Conservation (phyloP, 2,329 filamentous ascomycete genomes). For the Trichothecium roseum region DNA sequence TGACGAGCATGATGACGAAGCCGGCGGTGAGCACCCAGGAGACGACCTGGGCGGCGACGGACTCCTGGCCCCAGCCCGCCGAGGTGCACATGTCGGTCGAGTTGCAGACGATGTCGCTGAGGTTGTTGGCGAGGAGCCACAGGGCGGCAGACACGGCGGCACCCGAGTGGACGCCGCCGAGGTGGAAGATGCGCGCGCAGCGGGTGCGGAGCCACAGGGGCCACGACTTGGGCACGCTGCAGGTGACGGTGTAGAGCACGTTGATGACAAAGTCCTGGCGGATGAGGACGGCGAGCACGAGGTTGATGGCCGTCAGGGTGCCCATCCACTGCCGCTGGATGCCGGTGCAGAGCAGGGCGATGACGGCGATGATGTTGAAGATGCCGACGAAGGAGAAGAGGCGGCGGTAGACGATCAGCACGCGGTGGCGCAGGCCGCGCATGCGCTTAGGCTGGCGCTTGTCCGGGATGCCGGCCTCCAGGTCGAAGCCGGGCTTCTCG, state of each 20-base stretch:
- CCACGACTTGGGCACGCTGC: constrained; percentile 25
- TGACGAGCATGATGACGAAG: constrained; percentile 42
- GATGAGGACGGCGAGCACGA: constrained; percentile 31
- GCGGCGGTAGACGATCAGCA: constrained; percentile 35
- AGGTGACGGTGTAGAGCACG: constrained; percentile 27
- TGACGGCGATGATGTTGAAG: constrained; percentile 30
- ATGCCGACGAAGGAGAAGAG: constrained; percentile 32
- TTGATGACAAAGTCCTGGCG: constrained; percentile 40
- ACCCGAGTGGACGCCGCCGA: constrained; percentile 33
- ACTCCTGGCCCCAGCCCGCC: constrained; percentile 14
- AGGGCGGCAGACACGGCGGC: constrained; percentile 28
- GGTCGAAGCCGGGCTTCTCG: constrained; percentile 9
- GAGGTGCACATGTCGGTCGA: constrained; percentile 10
- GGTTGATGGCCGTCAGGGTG: constrained; percentile 27
- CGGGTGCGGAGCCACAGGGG: constrained; percentile 30
- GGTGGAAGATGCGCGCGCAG: constrained; percentile 31
- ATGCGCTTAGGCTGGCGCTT: constrained; percentile 20
- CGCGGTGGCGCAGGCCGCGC: constrained; percentile 19
- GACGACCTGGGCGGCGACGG: constrained; percentile 33
- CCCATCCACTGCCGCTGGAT: constrained; percentile 24
- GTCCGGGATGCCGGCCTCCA: constrained; percentile 13
- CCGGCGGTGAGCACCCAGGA: constrained; percentile 42
- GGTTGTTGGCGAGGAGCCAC: constrained; percentile 24
- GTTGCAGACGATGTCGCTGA: constrained; percentile 13
- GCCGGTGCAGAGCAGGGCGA: constrained; percentile 16